A percentile compares a stretch with the other conserved stretches of the same genome.
Conservation (phyloP, 1,284 basidiomycete genomes). For the Puccinia sorghi region DNA sequence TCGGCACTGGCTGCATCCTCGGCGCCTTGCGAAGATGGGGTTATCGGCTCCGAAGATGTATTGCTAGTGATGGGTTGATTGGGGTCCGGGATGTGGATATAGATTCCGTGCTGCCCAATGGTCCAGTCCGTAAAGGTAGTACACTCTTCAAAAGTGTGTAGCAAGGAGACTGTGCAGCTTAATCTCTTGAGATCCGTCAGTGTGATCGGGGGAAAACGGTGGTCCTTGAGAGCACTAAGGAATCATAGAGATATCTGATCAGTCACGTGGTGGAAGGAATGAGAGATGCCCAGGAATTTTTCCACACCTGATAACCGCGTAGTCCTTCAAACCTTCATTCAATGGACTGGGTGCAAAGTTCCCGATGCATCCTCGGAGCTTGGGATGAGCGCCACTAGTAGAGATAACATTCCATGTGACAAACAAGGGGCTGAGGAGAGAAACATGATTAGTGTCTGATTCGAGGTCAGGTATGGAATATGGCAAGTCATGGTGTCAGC, state of each 20-base stretch:
- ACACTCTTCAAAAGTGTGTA: constrained; percentile 88
- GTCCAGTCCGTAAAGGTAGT: constrained; percentile 86
- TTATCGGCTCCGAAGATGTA: constrained; percentile 62
- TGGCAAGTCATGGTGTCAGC: background rate
- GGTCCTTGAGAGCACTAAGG: constrained; percentile 61
- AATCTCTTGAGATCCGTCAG: constrained; percentile 73
- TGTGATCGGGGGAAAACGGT: constrained; percentile 68
- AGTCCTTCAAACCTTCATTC: constrained; percentile 77
- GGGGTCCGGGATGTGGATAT: constrained; percentile 81
- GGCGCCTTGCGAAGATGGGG: constrained; percentile 65
- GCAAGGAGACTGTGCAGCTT: constrained; percentile 85
- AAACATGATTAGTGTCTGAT: constrained; percentile 23
- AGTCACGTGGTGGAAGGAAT: background rate
- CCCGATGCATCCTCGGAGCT: constrained; percentile 90
- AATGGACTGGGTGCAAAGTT: constrained; percentile 80
- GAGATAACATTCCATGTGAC: constrained; percentile 87
- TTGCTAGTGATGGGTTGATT: constrained; percentile 64
- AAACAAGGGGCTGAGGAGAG: constrained; percentile 77
- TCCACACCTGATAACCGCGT: constrained; percentile 75
- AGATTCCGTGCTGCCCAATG: constrained; percentile 86
- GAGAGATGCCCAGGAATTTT: constrained; percentile 63
- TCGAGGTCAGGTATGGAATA: background rate
- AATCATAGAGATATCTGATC: background rate
- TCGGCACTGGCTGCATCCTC: background rate
- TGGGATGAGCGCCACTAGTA: constrained; percentile 59